phyloP scores from a whole-genome alignment of 768 basidiomycete species.

The Tylopilus rubrobrunneus region DNA sequence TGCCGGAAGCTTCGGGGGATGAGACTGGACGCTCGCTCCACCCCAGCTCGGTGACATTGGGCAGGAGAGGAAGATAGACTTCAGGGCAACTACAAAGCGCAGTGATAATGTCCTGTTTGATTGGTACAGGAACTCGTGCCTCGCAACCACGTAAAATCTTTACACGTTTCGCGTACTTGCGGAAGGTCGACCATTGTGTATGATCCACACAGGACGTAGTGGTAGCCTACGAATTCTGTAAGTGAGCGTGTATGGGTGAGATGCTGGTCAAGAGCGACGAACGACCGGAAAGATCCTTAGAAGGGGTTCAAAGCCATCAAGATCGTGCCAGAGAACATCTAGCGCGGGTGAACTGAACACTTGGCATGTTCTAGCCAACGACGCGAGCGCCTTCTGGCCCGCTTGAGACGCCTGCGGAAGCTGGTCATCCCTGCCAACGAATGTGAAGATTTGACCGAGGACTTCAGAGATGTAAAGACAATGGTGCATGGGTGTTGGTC shows the following conservation, averaged over 20 bases:
- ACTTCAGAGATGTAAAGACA: slow-evolving; percentile 10
- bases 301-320: slow-evolving; percentile 10
- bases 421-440: neutral
- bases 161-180: slow-evolving; percentile 22
- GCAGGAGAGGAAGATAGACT: slow-evolving; percentile 18
- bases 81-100: slow-evolving; percentile 9
- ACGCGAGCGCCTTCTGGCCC: slow-evolving; percentile 4
- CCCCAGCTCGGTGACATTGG: slow-evolving; percentile 15
- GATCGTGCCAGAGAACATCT: slow-evolving; percentile 11
- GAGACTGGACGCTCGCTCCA: slow-evolving; percentile 13
- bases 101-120: slow-evolving; percentile 4
- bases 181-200: slow-evolving; percentile 15
- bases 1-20: neutral
- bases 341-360: slow-evolving; percentile 13
- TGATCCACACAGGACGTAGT: neutral
- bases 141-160: slow-evolving; percentile 9
- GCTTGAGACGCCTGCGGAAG: neutral
- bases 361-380: slow-evolving; percentile 12
- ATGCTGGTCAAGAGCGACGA: neutral
- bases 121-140: neutral
- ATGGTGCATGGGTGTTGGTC: slow-evolving; percentile 26
- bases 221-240: neutral
- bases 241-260: neutral
- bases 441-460: slow-evolving; percentile 4
- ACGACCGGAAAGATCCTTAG: slow-evolving; percentile 5